Base-by-base conservation (phyloP, 768 basidiomycete genomes). In the Phaeotremella skinneri region DNA sequence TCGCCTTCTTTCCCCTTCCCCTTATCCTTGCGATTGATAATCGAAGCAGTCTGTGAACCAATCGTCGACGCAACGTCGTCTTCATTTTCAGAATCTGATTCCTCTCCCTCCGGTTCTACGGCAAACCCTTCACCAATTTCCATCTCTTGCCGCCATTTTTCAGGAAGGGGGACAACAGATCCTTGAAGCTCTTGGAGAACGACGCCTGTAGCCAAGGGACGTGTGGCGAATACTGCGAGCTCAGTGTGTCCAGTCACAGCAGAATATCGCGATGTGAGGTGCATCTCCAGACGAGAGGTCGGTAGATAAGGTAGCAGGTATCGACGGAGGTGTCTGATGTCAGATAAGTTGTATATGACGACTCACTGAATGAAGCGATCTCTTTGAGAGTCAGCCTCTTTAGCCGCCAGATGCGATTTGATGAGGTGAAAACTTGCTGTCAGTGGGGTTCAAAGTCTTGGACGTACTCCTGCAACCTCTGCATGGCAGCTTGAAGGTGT, bases 201-300 rank as follows among this genome's bases (percentile, higher is more conserved):
- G 16, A 56, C 43, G 4, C 65, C 65, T 7, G 60, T 41, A 2
- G 63, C 17, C 11, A 74, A 39, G 14, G 67, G 68, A 20, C 64
- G 47, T 1, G 74, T 75, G 1, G 76, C 72, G 48, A 58, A 70
- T 1, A 77, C 69, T 0, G 67, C 76, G 3, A 77, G 58, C 50
- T 77, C 74, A 16, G 66, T 63, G 32, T 75, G 74, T 3, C 71
- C 68, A 20, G 70, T 73, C 13, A 72, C 58, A 50, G 56, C 54
- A 0, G 64, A 54, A 53, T 77, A 77, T 21, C 74, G 62, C 23
- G 63, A 43, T 0, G 76, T 77, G 0, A 66, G 63, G 42, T 73
- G 65, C 20, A 77, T 71, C 26, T 77, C 76, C 34, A 77, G 47
- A 9, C 76, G 63, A 0, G 73, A 74, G 1, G 58, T 64, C 9